Evolutionary conservation across 225 moss, liverwort and hornwort genomes (phyloP).

Genomic region (Physcomitrium patens): DNA sequence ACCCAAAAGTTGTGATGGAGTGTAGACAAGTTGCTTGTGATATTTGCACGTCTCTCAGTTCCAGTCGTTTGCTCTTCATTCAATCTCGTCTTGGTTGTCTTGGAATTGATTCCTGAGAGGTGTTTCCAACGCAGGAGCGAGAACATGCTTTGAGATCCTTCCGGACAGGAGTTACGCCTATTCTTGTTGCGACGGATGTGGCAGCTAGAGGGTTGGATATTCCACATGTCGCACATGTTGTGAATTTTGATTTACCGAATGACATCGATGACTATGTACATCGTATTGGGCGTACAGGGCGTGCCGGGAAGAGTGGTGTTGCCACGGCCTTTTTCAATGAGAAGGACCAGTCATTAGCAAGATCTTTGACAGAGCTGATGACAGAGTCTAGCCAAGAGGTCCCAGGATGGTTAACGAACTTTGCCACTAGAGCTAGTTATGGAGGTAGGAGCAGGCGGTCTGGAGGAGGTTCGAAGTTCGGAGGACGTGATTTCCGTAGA

Average conservation of each 20-base stretch:
- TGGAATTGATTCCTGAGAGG: background rate
- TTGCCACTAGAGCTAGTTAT: conserved; percentile 54
- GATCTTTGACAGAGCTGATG: conserved; percentile 85
- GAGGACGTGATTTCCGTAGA: background rate
- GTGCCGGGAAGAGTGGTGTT: conserved; percentile 56
- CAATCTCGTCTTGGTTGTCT: background rate
- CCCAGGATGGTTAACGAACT: conserved; percentile 76
- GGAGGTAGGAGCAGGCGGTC: conserved; percentile 55
- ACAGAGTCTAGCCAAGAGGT: conserved; percentile 96
- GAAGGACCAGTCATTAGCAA: conserved; percentile 70
- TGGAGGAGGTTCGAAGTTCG: conserved; percentile 26
- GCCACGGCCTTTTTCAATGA: conserved; percentile 68
- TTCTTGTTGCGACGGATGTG: conserved; percentile 61
- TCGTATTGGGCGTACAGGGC: conserved; percentile 60
- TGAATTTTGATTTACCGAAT: conserved; percentile 62
- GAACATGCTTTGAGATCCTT: conserved; percentile 57
- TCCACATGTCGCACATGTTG: conserved; percentile 56
- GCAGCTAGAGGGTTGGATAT: conserved; percentile 58
- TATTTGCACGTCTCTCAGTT: no score
- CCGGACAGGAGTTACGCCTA: conserved; percentile 55
- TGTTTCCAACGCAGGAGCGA: conserved; percentile 52
- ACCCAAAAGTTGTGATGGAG: no score
- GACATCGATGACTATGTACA: conserved; percentile 63
- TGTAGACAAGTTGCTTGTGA: no score
- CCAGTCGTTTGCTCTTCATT: no score